These are phyloP conservation scores for Heracleum sosnowskyi DNA, from an alignment of 129 eudicot genomes.

Conservation along the genomic window DNA sequence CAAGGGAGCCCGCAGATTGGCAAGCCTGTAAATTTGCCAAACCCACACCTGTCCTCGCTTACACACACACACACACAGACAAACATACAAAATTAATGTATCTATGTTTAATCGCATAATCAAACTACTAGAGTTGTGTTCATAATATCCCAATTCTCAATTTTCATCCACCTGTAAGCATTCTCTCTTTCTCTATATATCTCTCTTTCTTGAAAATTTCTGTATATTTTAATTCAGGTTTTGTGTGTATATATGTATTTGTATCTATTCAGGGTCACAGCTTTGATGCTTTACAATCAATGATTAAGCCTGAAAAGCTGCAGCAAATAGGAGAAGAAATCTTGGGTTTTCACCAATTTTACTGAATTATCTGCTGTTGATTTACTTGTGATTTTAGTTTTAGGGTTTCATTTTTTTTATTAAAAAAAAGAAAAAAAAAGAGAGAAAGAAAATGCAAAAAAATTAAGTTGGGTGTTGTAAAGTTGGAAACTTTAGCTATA, in stretches of 20 bases:
- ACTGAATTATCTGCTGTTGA: slow-evolving; percentile 11
- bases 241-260: background rate
- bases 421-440: background rate
- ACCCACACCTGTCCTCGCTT: background rate
- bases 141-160: background rate
- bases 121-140: background rate
- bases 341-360: background rate
- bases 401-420: slow-evolving; percentile 4
- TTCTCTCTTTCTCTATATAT: background rate
- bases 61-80: background rate
- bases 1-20: background rate
- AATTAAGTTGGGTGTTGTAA: background rate
- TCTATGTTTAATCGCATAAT: background rate
- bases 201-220: background rate
- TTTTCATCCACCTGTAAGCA: background rate
- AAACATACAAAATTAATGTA: background rate
- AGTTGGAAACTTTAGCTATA: background rate
- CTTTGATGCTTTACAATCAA: slow-evolving; percentile 5
- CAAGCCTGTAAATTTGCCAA: background rate
- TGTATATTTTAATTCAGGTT: background rate
- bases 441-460: background rate
- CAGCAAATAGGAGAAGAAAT: slow-evolving; percentile 7
- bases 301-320: slow-evolving; percentile 6
- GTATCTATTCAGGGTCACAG: background rate
- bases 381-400: slow-evolving; percentile 2